Conservation (phyloP, 805 yeast genomes). For the Nakazawaea ishiwadae region DNA sequence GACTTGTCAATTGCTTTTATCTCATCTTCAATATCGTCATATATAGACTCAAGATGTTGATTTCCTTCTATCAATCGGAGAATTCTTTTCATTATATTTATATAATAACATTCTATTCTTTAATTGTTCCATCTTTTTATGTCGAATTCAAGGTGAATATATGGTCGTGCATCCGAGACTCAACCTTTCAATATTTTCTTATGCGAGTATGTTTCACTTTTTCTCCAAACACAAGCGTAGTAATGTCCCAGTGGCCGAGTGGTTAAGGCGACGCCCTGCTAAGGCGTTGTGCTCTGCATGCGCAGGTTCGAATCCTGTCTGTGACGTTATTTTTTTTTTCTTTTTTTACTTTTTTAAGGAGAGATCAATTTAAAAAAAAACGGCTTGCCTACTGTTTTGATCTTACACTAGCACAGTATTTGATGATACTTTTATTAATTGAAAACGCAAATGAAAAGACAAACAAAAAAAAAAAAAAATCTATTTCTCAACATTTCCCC, state of each 20-base stretch:
- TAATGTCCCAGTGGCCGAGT: constrained; percentile 62
- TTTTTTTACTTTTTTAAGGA: constrained; percentile 4
- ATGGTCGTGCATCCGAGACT: no score
- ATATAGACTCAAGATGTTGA: constrained; percentile 10
- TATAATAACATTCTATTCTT: no score
- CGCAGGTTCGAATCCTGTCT: constrained; percentile 99
- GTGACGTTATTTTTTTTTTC: constrained; percentile 70
- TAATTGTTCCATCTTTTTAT: no score
- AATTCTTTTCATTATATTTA: constrained; percentile 29
- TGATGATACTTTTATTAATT: no score
- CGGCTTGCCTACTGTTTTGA: no score
- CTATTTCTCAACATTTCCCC: constrained; percentile 30
- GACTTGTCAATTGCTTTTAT: constrained; percentile 12
- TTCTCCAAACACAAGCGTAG: not conserved
- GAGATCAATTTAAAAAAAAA: no score
- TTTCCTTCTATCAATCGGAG: constrained; percentile 17
- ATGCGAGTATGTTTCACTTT: not conserved
- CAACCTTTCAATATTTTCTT: not conserved
- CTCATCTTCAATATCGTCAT: constrained; percentile 13
- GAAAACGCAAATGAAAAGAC: no score
- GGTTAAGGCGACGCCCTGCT: constrained; percentile 77
- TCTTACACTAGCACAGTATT: no score
- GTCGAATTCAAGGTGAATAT: no score
- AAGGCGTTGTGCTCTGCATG: constrained; percentile 87
- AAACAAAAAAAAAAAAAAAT: no score